A percentile compares a stretch with the other conserved stretches of the same genome.
Evolutionary conservation across 2,329 filamentous ascomycete species (phyloP).

Genomic region (Teratosphaeria viscida): DNA sequence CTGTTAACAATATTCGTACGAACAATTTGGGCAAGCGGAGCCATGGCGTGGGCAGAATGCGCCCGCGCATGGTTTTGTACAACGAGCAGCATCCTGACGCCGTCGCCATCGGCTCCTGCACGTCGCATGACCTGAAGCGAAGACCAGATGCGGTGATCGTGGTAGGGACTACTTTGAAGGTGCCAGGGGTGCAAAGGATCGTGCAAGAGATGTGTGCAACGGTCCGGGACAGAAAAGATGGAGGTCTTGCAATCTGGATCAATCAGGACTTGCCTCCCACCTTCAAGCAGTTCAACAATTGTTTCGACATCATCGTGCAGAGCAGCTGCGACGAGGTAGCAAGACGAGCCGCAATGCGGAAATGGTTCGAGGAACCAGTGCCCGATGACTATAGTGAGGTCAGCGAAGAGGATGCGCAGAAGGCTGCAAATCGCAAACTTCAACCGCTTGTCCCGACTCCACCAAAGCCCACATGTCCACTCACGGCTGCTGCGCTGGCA

Average conservation of each 20-base stretch:
- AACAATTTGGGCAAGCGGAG: constrained; percentile 73
- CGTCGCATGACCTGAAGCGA: constrained; percentile 71
- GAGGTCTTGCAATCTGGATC: constrained; percentile 78
- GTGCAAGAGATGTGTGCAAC: constrained; percentile 84
- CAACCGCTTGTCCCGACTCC: constrained; percentile 9
- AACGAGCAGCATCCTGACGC: constrained; percentile 96
- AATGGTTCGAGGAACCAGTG: constrained; percentile 42
- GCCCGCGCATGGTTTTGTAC: constrained; percentile 91
- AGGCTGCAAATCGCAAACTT: constrained; percentile 25
- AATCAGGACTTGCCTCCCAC: constrained; percentile 79
- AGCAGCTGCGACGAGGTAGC: constrained; percentile 86
- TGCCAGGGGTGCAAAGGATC: constrained; percentile 81
- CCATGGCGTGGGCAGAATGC: constrained; percentile 80
- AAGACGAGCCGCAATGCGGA: constrained; percentile 51
- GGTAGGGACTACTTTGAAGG: constrained; percentile 89
- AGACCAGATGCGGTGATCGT: constrained; percentile 88
- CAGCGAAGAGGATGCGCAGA: constrained; percentile 35
- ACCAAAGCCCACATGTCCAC: constrained; percentile 4
- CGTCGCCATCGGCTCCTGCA: constrained; percentile 88
- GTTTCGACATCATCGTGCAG: constrained; percentile 83
- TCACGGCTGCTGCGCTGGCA: constrained; percentile 8
- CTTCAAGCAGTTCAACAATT: constrained; percentile 76
- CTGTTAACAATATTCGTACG: constrained; percentile 65
- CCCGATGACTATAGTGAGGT: constrained; percentile 34
- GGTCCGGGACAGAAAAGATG: constrained; percentile 70